Evolutionary conservation across 495 filamentous ascomycete species (phyloP), one percentile per base, ranked within the genome.

Genomic region (Baudoinia panamericana): DNA sequence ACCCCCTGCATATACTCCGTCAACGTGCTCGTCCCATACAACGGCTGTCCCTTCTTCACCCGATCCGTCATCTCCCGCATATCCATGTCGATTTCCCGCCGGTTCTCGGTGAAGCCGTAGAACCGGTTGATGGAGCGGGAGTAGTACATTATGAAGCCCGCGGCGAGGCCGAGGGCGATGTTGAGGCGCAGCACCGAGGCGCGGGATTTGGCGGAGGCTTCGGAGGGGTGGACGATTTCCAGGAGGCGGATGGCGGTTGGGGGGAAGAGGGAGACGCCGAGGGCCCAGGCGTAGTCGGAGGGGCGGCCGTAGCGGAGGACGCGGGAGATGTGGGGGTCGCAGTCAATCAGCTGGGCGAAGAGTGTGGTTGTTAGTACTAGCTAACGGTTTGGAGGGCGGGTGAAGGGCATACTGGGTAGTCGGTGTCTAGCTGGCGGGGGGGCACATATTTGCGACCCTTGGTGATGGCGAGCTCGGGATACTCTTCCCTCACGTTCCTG

Each of bases 61-160:
- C 83, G 86, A 55, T 76, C 72, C 4, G 93, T 86, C 90, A 97
- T 97, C 68, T 97, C 90, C 40, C 72, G 74, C 85, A 94, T 97
- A 57, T 97, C 90, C 77, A 88, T 81, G 28, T 94, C 83, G 21
- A 87, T 65, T 56, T 97, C 90, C 41, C 92, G 76, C 30, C 74
- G 62, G 64, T 97, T 96, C 59, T 97, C 90, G 23, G 72, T 74
- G 65, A 83, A 81, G 47, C 90, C 90, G 69, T 94, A 94, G 67
- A 97, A 95, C 33, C 90, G 84, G 26, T 46, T 41, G 29, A 65
- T 70, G 27, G 82, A 86, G 40, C 75, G 66, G 55, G 80, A 72
- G 57, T 93, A 95, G 46, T 82, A 73, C 41, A 80, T 67, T 44
- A 93, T 60, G 54, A 95, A 82, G 20, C 81, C 84, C 30, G 80